phyloP scores from a whole-genome alignment of 805 yeast genomes.

The Ogataea ganodermae region DNA sequence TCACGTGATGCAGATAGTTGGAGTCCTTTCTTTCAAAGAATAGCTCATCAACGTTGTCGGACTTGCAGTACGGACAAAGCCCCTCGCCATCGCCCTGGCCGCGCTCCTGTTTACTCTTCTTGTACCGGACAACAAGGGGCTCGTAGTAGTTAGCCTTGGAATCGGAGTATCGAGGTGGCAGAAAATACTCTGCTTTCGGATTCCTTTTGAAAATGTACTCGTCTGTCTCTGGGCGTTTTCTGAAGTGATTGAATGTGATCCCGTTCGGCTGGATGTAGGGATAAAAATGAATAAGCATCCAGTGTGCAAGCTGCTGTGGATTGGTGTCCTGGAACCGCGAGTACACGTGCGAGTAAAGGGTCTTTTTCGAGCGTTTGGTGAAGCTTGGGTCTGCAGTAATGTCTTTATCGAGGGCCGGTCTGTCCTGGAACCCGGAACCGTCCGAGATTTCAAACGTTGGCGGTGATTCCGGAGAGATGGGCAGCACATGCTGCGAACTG shows the following conservation, averaged over 20 bases:
- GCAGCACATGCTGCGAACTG: not conserved
- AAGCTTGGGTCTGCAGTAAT: not conserved
- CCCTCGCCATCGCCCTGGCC: slow-evolving; percentile 28
- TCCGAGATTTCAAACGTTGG: not conserved
- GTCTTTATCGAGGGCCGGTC: not conserved
- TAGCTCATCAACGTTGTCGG: slow-evolving; percentile 15
- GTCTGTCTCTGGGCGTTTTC: slow-evolving; percentile 12
- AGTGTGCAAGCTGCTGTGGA: slow-evolving; percentile 13
- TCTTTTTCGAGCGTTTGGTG: slow-evolving; percentile 13
- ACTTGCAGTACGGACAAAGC: slow-evolving; percentile 35
- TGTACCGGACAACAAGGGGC: slow-evolving; percentile 27
- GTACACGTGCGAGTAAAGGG: slow-evolving; percentile 15
- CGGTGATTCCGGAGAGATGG: slow-evolving; percentile 1
- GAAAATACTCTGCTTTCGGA: slow-evolving; percentile 17
- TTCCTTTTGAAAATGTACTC: slow-evolving; percentile 21
- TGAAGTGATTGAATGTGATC: slow-evolving; percentile 19
- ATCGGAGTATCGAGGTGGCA: slow-evolving; percentile 19
- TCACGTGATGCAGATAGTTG: slow-evolving; percentile 35
- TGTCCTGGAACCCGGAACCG: not conserved
- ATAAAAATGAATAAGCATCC: slow-evolving; percentile 18
- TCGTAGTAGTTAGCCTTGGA: slow-evolving; percentile 25
- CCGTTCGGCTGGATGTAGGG: slow-evolving; percentile 25
- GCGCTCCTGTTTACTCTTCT: slow-evolving; percentile 13
- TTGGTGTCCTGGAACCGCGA: slow-evolving; percentile 14
- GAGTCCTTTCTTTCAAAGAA: slow-evolving; percentile 31